Evolutionary conservation across 2,329 filamentous ascomycete species (phyloP).

Genomic region (Pseudogymnoascus sp.): DNA sequence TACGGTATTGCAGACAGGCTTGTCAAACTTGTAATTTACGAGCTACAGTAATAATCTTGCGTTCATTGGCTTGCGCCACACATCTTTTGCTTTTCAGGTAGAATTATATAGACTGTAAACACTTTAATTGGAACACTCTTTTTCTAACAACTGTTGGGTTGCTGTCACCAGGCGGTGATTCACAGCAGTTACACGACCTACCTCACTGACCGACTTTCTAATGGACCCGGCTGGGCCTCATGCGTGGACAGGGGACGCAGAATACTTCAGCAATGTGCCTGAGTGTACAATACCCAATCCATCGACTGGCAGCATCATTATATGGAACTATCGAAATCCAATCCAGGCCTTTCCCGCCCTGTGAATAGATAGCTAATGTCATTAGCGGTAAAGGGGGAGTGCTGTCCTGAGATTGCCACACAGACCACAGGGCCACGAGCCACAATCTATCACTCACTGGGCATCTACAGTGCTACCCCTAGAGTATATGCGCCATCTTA

Average conservation of each 20-base stretch:
- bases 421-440: background rate
- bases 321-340: slow-evolving; percentile 7
- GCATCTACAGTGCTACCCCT: background rate
- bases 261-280: background rate
- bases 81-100: slow-evolving; percentile 1
- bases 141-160: slow-evolving; percentile 4
- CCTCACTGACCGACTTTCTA: slow-evolving; percentile 4
- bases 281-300: background rate
- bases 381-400: background rate
- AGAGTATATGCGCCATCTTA: slow-evolving; percentile 5
- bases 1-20: slow-evolving; percentile 3
- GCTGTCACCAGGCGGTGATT: background rate
- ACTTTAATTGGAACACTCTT: slow-evolving; percentile 6
- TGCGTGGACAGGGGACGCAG: background rate
- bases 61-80: background rate
- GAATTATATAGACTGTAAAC: slow-evolving; percentile 6
- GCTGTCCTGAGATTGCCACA: background rate
- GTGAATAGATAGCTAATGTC: background rate
- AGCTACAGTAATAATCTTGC: slow-evolving; percentile 4
- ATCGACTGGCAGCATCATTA: background rate
- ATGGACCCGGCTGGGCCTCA: slow-evolving; percentile 3
- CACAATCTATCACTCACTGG: slow-evolving; percentile 1
- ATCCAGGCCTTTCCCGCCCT: background rate
- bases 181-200: background rate
- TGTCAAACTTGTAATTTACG: slow-evolving; percentile 9